A percentile compares a stretch with the other conserved stretches of the same genome.
These are phyloP conservation scores for Rehmannia glutinosa DNA, from an alignment of 257 asterid genomes.

Conservation along the genomic window DNA sequence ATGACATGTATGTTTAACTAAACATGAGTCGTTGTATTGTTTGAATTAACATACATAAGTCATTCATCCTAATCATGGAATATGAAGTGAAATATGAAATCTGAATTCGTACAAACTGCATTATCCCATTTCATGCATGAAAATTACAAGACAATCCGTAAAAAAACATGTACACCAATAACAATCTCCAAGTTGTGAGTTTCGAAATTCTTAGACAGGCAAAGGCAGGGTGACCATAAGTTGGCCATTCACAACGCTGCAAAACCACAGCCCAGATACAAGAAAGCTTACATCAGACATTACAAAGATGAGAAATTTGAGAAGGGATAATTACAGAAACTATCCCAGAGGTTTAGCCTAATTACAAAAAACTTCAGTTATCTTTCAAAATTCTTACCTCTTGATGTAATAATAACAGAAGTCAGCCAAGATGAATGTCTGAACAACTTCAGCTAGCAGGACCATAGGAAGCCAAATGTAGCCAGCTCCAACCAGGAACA, in stretches of 20 bases:
- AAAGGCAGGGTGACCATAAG: slow-evolving; percentile 50
- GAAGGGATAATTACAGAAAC: background rate
- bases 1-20: too few relatives aligned
- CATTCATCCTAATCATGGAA: too few relatives aligned
- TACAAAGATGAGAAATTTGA: background rate
- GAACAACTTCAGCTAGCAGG: slow-evolving; percentile 68
- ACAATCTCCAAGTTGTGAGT: background rate
- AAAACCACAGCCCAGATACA: slow-evolving; percentile 15
- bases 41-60: too few relatives aligned
- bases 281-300: background rate
- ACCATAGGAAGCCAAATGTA: slow-evolving; percentile 71
- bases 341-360: too few relatives aligned
- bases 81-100: too few relatives aligned
- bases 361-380: too few relatives aligned
- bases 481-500: slow-evolving; percentile 55
- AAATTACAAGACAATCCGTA: background rate
- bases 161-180: slow-evolving; percentile 11
- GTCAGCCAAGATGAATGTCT: slow-evolving; percentile 89
- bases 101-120: background rate
- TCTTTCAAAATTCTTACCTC: slow-evolving; percentile 38
- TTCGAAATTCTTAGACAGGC: slow-evolving; percentile 38
- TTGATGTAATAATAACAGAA: slow-evolving; percentile 85
- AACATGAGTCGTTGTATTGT: too few relatives aligned
- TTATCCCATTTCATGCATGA: background rate
- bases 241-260: slow-evolving; percentile 75